A percentile compares a stretch with the other conserved stretches of the same genome.
Evolutionary conservation across 164 flowering plant species (phyloP).

Genomic region (Pachysandra terminalis): DNA sequence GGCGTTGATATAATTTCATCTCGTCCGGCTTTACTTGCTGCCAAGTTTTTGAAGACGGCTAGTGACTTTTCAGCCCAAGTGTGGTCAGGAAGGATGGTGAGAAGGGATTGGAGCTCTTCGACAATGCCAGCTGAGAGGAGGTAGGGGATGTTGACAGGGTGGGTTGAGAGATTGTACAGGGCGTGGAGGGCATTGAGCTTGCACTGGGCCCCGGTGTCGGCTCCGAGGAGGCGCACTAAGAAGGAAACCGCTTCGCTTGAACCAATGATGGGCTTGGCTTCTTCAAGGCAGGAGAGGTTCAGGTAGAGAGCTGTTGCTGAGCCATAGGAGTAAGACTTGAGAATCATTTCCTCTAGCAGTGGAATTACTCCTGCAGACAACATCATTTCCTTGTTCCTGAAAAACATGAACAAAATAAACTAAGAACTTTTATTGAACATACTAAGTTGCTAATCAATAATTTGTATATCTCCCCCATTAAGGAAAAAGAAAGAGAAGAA

Average conservation of each 20-base stretch:
- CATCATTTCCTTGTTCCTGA: constrained; percentile 93
- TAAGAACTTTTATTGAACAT: neutral
- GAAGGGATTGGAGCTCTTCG: constrained; percentile 48
- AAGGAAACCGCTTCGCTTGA: constrained; percentile 71
- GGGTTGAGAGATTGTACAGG: constrained; percentile 72
- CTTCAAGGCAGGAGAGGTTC: constrained; percentile 85
- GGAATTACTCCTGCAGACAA: constrained; percentile 61
- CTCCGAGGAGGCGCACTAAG: constrained; percentile 46
- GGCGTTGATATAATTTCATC: constrained; percentile 46
- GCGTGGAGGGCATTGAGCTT: constrained; percentile 87
- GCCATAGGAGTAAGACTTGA: constrained; percentile 38
- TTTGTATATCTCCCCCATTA: no score
- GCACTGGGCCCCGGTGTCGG: constrained; percentile 49
- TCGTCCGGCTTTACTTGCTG: constrained; percentile 46
- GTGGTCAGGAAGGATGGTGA: constrained; percentile 27
- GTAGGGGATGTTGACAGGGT: constrained; percentile 43
- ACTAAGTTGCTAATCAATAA: no score
- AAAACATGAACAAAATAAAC: constrained; percentile 2
- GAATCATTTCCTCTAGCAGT: constrained; percentile 67
- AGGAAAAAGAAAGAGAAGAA: no score
- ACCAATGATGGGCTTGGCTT: constrained; percentile 81
- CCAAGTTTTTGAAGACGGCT: constrained; percentile 65
- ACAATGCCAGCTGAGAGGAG: constrained; percentile 74
- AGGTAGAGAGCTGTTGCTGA: constrained; percentile 85
- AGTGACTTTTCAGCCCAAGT: constrained; percentile 67